Percentiles rank a stretch among this genome's conserved stretches.
These are phyloP conservation scores for Orbilia blumenaviensis DNA, from an alignment of 2,329 filamentous ascomycete species.

Conservation along the genomic window DNA sequence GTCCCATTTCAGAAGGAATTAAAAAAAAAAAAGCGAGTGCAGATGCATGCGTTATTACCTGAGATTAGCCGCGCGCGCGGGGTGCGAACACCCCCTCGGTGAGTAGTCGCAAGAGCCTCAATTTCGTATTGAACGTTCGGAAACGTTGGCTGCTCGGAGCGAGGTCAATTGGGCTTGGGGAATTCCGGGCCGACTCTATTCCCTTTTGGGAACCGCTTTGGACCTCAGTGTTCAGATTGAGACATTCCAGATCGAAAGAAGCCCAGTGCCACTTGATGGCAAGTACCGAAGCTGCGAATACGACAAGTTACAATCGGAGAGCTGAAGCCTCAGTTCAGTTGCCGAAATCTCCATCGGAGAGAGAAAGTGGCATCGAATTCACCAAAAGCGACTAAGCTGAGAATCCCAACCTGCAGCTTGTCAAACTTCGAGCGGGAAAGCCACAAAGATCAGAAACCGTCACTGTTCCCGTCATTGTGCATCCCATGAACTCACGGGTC, in stretches of 20 bases:
- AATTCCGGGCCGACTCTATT: slow-evolving; percentile 18
- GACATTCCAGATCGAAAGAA: slow-evolving; percentile 15
- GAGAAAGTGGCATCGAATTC: slow-evolving; percentile 1
- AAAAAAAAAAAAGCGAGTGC: slow-evolving; percentile 13
- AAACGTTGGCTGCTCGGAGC: neutral
- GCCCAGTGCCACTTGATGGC: neutral
- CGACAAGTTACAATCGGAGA: neutral
- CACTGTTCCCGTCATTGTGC: slow-evolving; percentile 33
- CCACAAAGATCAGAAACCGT: slow-evolving; percentile 22
- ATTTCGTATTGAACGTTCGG: neutral
- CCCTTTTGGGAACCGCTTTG: slow-evolving; percentile 47
- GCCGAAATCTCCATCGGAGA: slow-evolving; percentile 1
- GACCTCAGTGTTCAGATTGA: slow-evolving; percentile 28
- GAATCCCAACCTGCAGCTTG: slow-evolving; percentile 29
- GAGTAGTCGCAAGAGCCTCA: slow-evolving; percentile 44
- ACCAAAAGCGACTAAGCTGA: slow-evolving; percentile 24
- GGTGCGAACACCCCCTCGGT: slow-evolving; percentile 11
- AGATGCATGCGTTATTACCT: slow-evolving; percentile 15
- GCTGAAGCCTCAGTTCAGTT: neutral
- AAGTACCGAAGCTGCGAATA: slow-evolving; percentile 27
- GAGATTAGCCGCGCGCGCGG: slow-evolving; percentile 49
- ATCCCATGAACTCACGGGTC: neutral
- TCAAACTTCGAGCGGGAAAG: slow-evolving; percentile 49
- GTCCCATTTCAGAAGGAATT: slow-evolving; percentile 8
- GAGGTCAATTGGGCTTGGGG: neutral